These are phyloP conservation scores for Pseudonectria foliicola DNA, from an alignment of 2,329 filamentous ascomycete species.

Conservation along the genomic window DNA sequence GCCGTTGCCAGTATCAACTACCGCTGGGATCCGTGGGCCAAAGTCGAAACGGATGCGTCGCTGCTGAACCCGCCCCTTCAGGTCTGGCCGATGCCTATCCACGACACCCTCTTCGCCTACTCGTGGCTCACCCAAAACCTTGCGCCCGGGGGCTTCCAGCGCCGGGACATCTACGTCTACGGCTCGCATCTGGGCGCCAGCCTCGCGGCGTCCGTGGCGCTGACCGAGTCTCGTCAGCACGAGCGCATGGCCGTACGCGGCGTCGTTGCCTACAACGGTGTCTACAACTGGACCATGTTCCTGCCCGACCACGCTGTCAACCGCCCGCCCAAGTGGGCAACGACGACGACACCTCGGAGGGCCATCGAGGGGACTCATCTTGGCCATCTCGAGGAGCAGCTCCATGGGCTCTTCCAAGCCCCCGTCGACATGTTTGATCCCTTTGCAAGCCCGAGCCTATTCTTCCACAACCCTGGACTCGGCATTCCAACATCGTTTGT, in stretches of 20 bases:
- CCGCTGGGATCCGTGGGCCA: constrained; percentile 39
- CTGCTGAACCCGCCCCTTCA: constrained; percentile 16
- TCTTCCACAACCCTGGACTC: constrained; percentile 49
- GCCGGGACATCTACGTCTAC: constrained; percentile 39
- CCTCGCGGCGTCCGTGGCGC: constrained; percentile 48
- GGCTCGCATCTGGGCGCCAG: constrained; percentile 52
- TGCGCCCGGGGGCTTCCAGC: constrained; percentile 24
- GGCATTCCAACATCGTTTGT: constrained; percentile 39
- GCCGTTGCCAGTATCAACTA: constrained; percentile 53
- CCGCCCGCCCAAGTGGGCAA: constrained; percentile 12
- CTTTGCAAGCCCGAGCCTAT: constrained; percentile 51
- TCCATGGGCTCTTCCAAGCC: constrained; percentile 38
- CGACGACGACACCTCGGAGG: constrained; percentile 10
- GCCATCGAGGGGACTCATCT: constrained; percentile 29
- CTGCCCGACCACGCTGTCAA: constrained; percentile 46
- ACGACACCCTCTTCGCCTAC: constrained; percentile 50
- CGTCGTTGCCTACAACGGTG: constrained; percentile 49
- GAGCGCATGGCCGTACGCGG: constrained; percentile 43
- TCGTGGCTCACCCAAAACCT: constrained; percentile 43
- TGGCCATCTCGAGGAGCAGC: constrained; percentile 28
- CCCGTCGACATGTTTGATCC: constrained; percentile 50
- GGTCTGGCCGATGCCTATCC: constrained; percentile 50
- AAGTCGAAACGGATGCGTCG: background rate
- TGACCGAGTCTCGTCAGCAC: constrained; percentile 46
- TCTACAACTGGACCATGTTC: constrained; percentile 59